Conservation (phyloP, 2,329 filamentous ascomycete genomes). For the Phoma sp. region DNA sequence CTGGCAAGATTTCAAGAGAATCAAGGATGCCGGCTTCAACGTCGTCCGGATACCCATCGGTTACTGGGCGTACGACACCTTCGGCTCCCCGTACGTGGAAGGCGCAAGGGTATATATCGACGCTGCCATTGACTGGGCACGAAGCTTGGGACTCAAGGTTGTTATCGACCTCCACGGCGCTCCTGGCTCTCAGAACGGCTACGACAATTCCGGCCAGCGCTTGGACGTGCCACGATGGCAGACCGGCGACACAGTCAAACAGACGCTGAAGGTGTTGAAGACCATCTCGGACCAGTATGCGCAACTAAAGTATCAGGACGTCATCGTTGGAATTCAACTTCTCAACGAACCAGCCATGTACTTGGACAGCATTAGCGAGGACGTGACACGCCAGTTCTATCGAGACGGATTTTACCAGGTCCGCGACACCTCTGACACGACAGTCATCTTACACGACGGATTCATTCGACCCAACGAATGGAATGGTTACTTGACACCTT, state of each 20-base stretch:
- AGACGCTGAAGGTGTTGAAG: constrained; percentile 64
- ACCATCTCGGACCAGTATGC: constrained; percentile 66
- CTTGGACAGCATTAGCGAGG: constrained; percentile 55
- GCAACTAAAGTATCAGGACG: constrained; percentile 60
- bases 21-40: constrained; percentile 65
- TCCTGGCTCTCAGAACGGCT: constrained; percentile 66
- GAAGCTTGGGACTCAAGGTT: constrained; percentile 61
- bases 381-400: constrained; percentile 61
- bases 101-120: constrained; percentile 63
- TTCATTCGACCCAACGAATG: constrained; percentile 63
- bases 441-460: constrained; percentile 67
- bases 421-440: constrained; percentile 54
- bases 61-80: constrained; percentile 66
- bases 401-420: constrained; percentile 61
- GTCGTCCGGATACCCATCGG: constrained; percentile 66
- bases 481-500: constrained; percentile 67
- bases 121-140: constrained; percentile 64
- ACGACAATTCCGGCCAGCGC: constrained; percentile 67
- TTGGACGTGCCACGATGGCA: constrained; percentile 55
- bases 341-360: constrained; percentile 62
- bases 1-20: constrained; percentile 63
- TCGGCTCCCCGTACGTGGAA: constrained; percentile 58
- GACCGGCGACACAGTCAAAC: constrained; percentile 56
- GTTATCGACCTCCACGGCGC: constrained; percentile 67
- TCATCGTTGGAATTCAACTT: constrained; percentile 65